Evolutionary conservation across 2,329 filamentous ascomycete genomes (phyloP).

Genomic region (Epichloe scottii): DNA sequence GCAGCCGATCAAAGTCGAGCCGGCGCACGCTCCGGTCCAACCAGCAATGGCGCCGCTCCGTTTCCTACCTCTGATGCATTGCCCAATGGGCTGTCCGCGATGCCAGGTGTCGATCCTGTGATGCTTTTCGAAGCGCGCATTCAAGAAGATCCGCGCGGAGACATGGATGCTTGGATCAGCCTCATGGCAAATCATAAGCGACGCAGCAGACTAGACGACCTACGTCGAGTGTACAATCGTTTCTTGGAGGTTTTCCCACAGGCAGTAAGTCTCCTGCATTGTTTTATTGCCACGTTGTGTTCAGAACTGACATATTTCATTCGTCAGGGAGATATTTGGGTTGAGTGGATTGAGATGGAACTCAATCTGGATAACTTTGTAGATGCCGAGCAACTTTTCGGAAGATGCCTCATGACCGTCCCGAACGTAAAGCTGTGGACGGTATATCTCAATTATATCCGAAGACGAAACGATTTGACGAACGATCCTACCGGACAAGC

Average conservation of each 20-base stretch:
- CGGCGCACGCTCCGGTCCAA: conserved; percentile 8
- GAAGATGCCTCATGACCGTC: conserved; percentile 62
- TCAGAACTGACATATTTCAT: conserved; percentile 14
- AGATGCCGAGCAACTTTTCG: conserved; percentile 73
- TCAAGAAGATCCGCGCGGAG: conserved; percentile 82
- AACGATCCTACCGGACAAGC: conserved; percentile 68
- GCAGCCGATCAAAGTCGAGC: background rate
- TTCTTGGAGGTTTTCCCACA: conserved; percentile 84
- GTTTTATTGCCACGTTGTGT: background rate
- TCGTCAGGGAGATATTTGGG: conserved; percentile 80
- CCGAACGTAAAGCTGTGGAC: conserved; percentile 84
- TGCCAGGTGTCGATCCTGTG: conserved; percentile 50
- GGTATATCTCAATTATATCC: conserved; percentile 88
- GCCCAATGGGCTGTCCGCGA: conserved; percentile 21
- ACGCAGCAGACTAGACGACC: conserved; percentile 70
- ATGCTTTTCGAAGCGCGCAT: conserved; percentile 81
- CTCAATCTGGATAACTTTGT: conserved; percentile 72
- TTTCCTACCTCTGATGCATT: conserved; percentile 13
- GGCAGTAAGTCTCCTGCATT: conserved; percentile 50
- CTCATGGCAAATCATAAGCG: conserved; percentile 76
- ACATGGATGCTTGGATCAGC: conserved; percentile 81
- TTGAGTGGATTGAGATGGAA: conserved; percentile 80
- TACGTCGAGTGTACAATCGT: conserved; percentile 67
- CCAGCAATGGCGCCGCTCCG: conserved; percentile 11
- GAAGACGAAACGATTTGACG: conserved; percentile 71